phyloP scores from a whole-genome alignment of 1,139 yeast species.

The Saccharomycopsis hybrid region DNA sequence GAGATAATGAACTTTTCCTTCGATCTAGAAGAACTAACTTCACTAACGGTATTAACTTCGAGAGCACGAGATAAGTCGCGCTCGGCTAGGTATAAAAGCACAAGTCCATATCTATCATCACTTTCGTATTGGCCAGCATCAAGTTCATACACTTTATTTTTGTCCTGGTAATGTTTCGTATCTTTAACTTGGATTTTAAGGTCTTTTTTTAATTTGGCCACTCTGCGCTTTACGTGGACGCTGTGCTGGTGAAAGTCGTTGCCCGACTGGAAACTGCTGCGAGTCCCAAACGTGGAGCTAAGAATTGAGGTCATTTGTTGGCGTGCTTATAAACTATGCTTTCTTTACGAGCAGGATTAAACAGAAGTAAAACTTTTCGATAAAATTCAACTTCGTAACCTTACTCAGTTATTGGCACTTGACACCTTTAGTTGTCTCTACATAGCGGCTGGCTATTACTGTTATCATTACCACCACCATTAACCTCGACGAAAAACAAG shows the following conservation, averaged over 20 bases:
- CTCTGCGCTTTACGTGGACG: conserved; percentile 38
- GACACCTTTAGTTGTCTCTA: too few relatives aligned
- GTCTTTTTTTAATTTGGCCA: conserved; percentile 52
- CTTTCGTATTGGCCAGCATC: conserved; percentile 39
- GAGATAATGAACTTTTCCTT: conserved; percentile 52
- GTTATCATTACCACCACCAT: too few relatives aligned
- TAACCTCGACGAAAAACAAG: too few relatives aligned
- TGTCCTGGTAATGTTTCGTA: conserved; percentile 45
- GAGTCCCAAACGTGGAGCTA: conserved; percentile 40
- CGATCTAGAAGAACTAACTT: conserved; percentile 44
- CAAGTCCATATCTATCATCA: conserved; percentile 42
- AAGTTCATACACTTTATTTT: conserved; percentile 40
- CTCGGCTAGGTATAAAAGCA: conserved; percentile 55
- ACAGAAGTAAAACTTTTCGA: too few relatives aligned
- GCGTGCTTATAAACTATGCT: too few relatives aligned
- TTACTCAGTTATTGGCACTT: too few relatives aligned
- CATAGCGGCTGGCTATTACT: too few relatives aligned
- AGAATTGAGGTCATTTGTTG: conserved; percentile 34
- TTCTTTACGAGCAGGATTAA: too few relatives aligned
- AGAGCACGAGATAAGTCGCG: conserved; percentile 63
- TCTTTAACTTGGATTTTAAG: conserved; percentile 51
- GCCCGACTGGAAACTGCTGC: conserved; percentile 44
- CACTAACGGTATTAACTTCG: conserved; percentile 54
- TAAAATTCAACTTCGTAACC: too few relatives aligned
- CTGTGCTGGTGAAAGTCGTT: conserved; percentile 45